Base-by-base conservation (phyloP, 176 grass and related monocot genomes). In the Rhynchospora breviuscula region DNA sequence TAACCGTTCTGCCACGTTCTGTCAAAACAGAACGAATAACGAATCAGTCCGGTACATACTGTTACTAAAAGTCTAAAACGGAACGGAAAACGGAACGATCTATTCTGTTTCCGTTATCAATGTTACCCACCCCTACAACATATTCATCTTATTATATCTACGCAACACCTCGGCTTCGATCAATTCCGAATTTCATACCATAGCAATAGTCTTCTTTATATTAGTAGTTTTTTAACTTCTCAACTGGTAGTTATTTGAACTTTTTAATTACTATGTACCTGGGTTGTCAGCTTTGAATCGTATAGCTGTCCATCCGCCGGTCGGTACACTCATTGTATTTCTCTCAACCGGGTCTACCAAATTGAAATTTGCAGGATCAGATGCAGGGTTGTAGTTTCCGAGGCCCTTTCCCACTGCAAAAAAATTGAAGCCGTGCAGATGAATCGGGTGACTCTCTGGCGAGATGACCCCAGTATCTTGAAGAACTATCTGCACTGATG, bases 391-490 rank as follows among this genome's bases (percentile, higher is more conserved):
- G 31, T 92, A 95, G 25, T 95, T 95, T 6, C 93, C 87, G 1
- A 85, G 5, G 0, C 90, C 93, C 76, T 82, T 91, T 6, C 93
- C 93, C 0, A 96, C 69, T 11, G 78, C 80, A 15, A 92, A 96
- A 81, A 96, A 91, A 35, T 89, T 96, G 67, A 64, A 96, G 53
- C 90, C 90, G 44, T 96, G 90, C 63, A 96, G 46, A 87, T 96
- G 90, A 54, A 96, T 70, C 5, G 93, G 93, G 58, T 96, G 90
- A 68, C 80, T 92, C 79, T 96, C 90, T 0, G 89, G 85, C 44
- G 90, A 89, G 83, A 96, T 83, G 58, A 91, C 88, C 48, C 90
- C 93, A 0, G 88, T 95, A 46, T 92, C 93, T 78, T 95, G 93
- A 22, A 95, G 82, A 21, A 95, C 19, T 7, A 95, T 59, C 67